Evolutionary conservation across 2,329 filamentous ascomycete genomes (phyloP).

Genomic region (Mycogone perniciosa): DNA sequence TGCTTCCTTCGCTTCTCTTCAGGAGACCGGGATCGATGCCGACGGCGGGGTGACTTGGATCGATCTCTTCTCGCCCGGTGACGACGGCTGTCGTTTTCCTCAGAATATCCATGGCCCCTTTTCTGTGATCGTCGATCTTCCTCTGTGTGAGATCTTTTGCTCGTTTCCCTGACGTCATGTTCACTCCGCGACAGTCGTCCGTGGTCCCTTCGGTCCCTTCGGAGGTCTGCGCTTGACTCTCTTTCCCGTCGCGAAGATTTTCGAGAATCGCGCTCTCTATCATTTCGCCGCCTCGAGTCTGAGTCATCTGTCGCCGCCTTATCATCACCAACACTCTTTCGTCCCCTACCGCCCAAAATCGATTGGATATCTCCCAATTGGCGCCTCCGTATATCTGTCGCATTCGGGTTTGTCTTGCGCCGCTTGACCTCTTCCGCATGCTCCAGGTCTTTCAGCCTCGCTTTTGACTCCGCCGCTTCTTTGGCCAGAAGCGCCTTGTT

Average conservation of each 20-base stretch:
- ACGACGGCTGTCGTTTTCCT: slow-evolving; percentile 4
- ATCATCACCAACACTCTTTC: slow-evolving; percentile 20
- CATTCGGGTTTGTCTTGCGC: slow-evolving; percentile 38
- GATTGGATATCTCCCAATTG: slow-evolving; percentile 57
- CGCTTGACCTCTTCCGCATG: slow-evolving; percentile 39
- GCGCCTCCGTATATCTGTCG: slow-evolving; percentile 47
- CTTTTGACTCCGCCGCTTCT: slow-evolving; percentile 72
- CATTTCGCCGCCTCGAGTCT: slow-evolving; percentile 12
- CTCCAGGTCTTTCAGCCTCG: slow-evolving; percentile 59
- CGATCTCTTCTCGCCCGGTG: slow-evolving; percentile 15
- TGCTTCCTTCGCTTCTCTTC: slow-evolving; percentile 24
- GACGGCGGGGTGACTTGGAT: slow-evolving; percentile 22
- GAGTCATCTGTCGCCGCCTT: slow-evolving; percentile 11
- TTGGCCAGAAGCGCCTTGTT: slow-evolving; percentile 81
- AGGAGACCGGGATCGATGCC: slow-evolving; percentile 27
- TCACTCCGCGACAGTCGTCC: slow-evolving; percentile 22
- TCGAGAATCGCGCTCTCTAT: slow-evolving; percentile 1
- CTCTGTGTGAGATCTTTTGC: slow-evolving; percentile 12
- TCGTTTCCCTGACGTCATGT: slow-evolving; percentile 7
- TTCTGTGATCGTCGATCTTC: slow-evolving; percentile 15
- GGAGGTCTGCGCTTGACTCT: slow-evolving; percentile 11
- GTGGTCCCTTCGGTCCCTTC: slow-evolving; percentile 14
- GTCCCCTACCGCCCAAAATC: slow-evolving; percentile 41
- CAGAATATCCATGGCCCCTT: slow-evolving; percentile 3
- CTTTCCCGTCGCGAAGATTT: slow-evolving; percentile 11